These are phyloP conservation scores for Acanthochlamys bracteata DNA, from an alignment of 106 monocot species.

Conservation along the genomic window DNA sequence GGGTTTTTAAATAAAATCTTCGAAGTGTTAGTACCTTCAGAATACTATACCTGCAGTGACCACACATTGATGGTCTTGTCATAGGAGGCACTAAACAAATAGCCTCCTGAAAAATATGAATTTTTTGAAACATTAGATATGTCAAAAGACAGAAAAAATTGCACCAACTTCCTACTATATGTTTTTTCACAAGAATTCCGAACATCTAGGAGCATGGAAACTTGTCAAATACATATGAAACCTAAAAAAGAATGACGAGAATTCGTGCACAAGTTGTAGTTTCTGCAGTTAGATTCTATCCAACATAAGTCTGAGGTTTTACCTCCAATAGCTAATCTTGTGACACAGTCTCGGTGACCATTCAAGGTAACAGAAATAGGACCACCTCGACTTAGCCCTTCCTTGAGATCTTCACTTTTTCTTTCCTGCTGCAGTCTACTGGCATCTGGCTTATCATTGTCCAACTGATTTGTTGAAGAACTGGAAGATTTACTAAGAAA, in stretches of 20 bases:
- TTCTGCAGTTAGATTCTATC: not conserved
- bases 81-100: conserved; percentile 81
- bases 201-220: no score
- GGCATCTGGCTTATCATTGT: conserved; percentile 2
- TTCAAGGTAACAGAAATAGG: conserved; percentile 35
- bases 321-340: conserved; percentile 86
- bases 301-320: conserved; percentile 11
- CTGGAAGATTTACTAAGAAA: not conserved
- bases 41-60: conserved; percentile 74
- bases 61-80: conserved; percentile 89
- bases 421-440: conserved; percentile 20
- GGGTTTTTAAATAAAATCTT: not conserved
- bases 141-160: not conserved
- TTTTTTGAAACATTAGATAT: not conserved
- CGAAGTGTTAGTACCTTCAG: conserved; percentile 9
- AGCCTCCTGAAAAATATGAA: conserved; percentile 53
- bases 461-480: conserved; percentile 7
- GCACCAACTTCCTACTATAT: not conserved
- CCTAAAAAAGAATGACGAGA: no score
- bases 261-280: no score
- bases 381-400: conserved; percentile 10
- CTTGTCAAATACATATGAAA: no score
- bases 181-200: not conserved
- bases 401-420: conserved; percentile 9
- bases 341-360: conserved; percentile 69